Base-by-base conservation (phyloP, 768 basidiomycete genomes). In the Collybia sordida region DNA sequence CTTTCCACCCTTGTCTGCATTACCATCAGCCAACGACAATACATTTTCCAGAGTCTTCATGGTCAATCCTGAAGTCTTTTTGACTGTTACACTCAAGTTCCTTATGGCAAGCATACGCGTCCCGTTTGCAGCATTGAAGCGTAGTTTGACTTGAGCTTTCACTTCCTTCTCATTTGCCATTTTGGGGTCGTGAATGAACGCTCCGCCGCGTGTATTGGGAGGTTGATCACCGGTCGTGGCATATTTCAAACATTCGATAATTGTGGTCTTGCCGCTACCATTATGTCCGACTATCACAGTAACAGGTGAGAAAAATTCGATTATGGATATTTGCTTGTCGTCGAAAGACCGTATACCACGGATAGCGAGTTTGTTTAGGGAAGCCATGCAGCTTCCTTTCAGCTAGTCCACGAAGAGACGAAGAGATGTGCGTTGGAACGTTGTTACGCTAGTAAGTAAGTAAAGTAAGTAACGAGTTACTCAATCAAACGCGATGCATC, bases 91-190 rank as follows among this genome's bases (percentile, higher is more conserved):
- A 49, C 91, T 92, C 55, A 99, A 67, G 60, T 95, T 95, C 44
- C 97, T 81, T 40, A 88, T 85, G 45, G 87, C 94, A 34, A 93
- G 74, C 94, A 98, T 98, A 15, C 88, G 79, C 21, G 81, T 81
- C n/a, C 88, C 83, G 59, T 94, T 94, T 12, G 91, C 90, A 47
- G 95, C 90, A 63, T 81, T 76, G 69, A 99, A 99, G 18, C 96
- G 82, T 31, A 99, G 74, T 66, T 93, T 94, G 57, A 99, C 97
- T 71, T 98, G 95, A 2, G 97, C 97, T 71, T 96, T 98, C 59
- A 99, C 96, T 64, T 98, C 96, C 64, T 95, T 96, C 77, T 98
- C 94, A 63, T 96, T 95, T 6, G 97, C 97, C 85, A 99, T 96
- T 77, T 97, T 97, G 1, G 97, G 97, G 69, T 99, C 97, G 67